Evolutionary conservation across 2,329 filamentous ascomycete species (phyloP).

Genomic region (Botrytis cinerea): DNA sequence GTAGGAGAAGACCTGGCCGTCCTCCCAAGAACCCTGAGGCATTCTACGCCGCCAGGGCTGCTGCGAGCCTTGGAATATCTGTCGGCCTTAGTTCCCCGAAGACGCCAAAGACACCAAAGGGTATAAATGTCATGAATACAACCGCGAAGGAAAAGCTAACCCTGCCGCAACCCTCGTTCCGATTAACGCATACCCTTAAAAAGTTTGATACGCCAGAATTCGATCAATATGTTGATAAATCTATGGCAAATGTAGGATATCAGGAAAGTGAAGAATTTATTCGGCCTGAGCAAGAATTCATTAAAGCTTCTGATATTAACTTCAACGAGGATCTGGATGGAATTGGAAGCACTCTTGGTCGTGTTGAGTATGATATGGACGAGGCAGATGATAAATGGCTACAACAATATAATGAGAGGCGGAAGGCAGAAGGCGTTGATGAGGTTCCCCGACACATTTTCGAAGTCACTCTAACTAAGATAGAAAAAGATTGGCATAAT

Average conservation of each 20-base stretch:
- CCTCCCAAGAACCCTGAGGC: slow-evolving; percentile 63
- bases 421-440: slow-evolving; percentile 73
- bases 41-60: slow-evolving; percentile 54
- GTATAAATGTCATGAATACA: slow-evolving; percentile 75
- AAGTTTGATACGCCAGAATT: slow-evolving; percentile 84
- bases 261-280: slow-evolving; percentile 91
- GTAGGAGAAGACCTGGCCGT: slow-evolving; percentile 62
- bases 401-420: slow-evolving; percentile 75
- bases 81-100: slow-evolving; percentile 18
- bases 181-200: slow-evolving; percentile 75
- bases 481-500: slow-evolving; percentile 97
- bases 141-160: slow-evolving; percentile 80
- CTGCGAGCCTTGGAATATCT: slow-evolving; percentile 40
- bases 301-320: slow-evolving; percentile 62
- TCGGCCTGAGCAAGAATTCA: slow-evolving; percentile 71
- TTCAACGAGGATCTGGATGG: slow-evolving; percentile 60
- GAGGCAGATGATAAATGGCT: slow-evolving; percentile 98
- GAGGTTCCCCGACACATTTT: slow-evolving; percentile 91
- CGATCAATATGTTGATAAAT: slow-evolving; percentile 89
- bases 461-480: slow-evolving; percentile 97
- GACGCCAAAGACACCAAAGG: slow-evolving; percentile 59
- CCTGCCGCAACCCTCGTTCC: slow-evolving; percentile 73
- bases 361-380: slow-evolving; percentile 99
- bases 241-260: slow-evolving; percentile 94
- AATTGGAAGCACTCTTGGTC: slow-evolving; percentile 61